Evolutionary conservation across 805 yeast genomes (phyloP), one percentile per base, ranked within the genome.

Genomic region (Ogataea allantospora): DNA sequence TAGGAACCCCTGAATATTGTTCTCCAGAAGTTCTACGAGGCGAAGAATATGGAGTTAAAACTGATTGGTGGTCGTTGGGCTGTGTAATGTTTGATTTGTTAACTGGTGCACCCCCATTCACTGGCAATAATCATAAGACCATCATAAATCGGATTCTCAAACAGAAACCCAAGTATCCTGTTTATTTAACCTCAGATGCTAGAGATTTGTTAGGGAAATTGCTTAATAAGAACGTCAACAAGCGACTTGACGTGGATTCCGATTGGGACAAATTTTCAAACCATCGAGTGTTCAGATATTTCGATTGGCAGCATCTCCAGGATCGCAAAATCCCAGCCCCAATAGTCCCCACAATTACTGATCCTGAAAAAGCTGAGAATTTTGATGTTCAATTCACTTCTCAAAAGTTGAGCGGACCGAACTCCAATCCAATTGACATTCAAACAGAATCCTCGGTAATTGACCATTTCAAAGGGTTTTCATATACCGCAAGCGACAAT

Each of bases 11-110:
- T 0, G 88, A 83, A 55, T 83, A 82, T 53, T 82, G 88, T 78
- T 95, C 95, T 0, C 96, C 96, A 4, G 96, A 87, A 57, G 82
- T 88, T 23, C 60, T 87, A 15, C 75, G 75, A 30, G 95, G 95
- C 18, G 72, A 78, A 47, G 78, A 82, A 22, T 88, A 87, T 56
- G 88, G 84, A 42, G 77, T 71, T 40, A 69, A 77, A 12, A 93
- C 88, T 15, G 96, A 87, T 57, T 85, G 95, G 83, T 87, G 95
- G 87, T 85, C 95, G 0, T 62, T 88, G 17, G 96, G 95, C 0
- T 83, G 93, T 41, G 80, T 87, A 7, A 67, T 80, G 40, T 84
- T 66, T 52, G 95, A 88, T 58, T 72, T 87, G 73, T 66, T 88
- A 35, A 80, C 88, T 0, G 95, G 95, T 0, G 69, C 77, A 37